Evolutionary conservation across 345 rosid species (phyloP), one percentile per base, ranked within the genome.

Genomic region (Eucalyptus sp.): DNA sequence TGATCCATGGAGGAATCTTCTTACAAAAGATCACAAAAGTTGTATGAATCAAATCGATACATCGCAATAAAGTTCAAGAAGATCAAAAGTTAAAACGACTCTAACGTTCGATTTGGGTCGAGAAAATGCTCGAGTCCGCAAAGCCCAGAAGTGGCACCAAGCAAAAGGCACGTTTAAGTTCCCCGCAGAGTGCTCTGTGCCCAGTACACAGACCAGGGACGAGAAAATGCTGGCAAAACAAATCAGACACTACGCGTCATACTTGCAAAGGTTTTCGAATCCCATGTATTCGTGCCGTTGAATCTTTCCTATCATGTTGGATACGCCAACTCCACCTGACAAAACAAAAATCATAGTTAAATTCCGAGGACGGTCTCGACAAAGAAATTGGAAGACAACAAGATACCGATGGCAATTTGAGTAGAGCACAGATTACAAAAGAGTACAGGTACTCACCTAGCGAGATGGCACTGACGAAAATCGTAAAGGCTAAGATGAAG

Each of bases 241-340:
- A 87, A 60, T 31, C 71, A 56, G 24, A 68, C 52, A 22, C 90
- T 89, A 93, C 15, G 80, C 90, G 68, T 88, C 88, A 83, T 94
- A 95, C 90, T 91, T 92, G 92, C 97, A 95, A 29, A 95, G 92
- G 90, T 93, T 90, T 22, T 95, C 95, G 44, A 95, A 95, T 86
- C 96, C 96, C 97, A 95, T 94, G 90, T 94, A 95, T 88, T 94
- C 95, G 3, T 92, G 90, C 81, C 90, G 86, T 46, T 94, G 91
- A 18, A 94, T 71, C 91, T 92, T 92, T n/a, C 90, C 90, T 10
- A 94, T 89, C 95, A 94, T 94, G 91, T 92, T 91, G 18, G 91
- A 90, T 88, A 94, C 86, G 27, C 96, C 97, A 50, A 93, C 95
- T 1, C 97, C 97, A 86, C 97, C 96, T 95, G 88, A 22, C 4